These are phyloP conservation scores for Talaromyces sp. DNA, from an alignment of 2,329 filamentous ascomycete genomes.

Conservation along the genomic window DNA sequence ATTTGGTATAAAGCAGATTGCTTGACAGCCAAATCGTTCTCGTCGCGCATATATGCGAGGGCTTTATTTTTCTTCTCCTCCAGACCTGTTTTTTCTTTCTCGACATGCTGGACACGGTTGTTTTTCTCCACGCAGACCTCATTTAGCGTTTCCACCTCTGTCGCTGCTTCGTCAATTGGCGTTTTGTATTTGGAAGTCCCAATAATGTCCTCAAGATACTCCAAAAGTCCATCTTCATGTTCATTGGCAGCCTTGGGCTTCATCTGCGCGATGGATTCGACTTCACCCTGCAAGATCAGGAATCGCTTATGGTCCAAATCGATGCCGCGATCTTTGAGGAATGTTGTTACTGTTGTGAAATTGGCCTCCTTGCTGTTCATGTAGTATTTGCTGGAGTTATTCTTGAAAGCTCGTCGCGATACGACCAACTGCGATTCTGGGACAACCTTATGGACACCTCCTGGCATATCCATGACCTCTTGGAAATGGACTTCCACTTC, in stretches of 20 bases:
- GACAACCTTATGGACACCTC: slow-evolving; percentile 68
- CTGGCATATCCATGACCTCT: slow-evolving; percentile 83
- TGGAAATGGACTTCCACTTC: slow-evolving; percentile 97
- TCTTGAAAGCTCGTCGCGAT: slow-evolving; percentile 90
- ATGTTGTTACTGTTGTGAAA: slow-evolving; percentile 83
- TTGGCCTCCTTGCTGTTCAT: slow-evolving; percentile 86
- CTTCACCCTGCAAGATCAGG: slow-evolving; percentile 92
- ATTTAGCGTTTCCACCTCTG: slow-evolving; percentile 86
- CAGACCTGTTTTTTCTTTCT: slow-evolving; percentile 88
- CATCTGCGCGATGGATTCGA: slow-evolving; percentile 99
- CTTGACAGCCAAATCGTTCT: slow-evolving; percentile 87
- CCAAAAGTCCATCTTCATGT: slow-evolving; percentile 90
- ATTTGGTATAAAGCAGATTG: slow-evolving; percentile 91
- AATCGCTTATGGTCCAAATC: slow-evolving; percentile 98
- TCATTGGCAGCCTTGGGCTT: slow-evolving; percentile 93
- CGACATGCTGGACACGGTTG: slow-evolving; percentile 89
- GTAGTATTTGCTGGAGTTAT: slow-evolving; percentile 98
- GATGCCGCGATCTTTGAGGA: slow-evolving; percentile 81
- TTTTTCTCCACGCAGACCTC: slow-evolving; percentile 95
- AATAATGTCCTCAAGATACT: slow-evolving; percentile 98
- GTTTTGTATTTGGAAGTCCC: slow-evolving; percentile 98
- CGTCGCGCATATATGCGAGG: slow-evolving; percentile 78
- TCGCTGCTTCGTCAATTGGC: slow-evolving; percentile 88
- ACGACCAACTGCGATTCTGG: slow-evolving; percentile 81
- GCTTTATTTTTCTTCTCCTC: slow-evolving; percentile 98